Conservation (phyloP, 2,329 filamentous ascomycete genomes). For the Pseudocercospora crystallina region DNA sequence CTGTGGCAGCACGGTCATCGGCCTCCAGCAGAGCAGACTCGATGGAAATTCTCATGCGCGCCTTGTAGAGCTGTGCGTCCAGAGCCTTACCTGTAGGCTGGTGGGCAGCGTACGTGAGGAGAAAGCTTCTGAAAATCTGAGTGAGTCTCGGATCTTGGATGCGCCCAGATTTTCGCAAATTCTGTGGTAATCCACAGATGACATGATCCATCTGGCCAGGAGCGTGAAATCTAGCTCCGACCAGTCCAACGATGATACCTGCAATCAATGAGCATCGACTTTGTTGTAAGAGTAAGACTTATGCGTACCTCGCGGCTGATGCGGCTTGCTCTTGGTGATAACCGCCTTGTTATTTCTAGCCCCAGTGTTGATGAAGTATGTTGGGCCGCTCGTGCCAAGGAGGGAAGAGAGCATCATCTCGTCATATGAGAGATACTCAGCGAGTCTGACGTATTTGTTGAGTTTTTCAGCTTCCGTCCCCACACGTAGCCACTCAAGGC, state of each 20-base stretch:
- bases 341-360: no score
- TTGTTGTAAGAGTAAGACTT: no score
- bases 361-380: constrained; percentile 36
- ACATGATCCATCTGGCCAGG: constrained; percentile 24
- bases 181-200: background rate
- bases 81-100: background rate
- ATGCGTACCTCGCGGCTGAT: no score
- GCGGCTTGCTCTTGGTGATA: no score
- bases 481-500: constrained; percentile 26
- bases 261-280: no score
- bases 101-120: constrained; percentile 2
- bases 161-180: constrained; percentile 3
- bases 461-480: constrained; percentile 23
- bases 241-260: constrained; percentile 27
- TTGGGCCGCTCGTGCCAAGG: constrained; percentile 33
- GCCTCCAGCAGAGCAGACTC: constrained; percentile 29
- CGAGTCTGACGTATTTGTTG: constrained; percentile 22
- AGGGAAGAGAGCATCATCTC: constrained; percentile 36
- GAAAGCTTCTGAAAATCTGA: constrained; percentile 15
- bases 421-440: constrained; percentile 36
- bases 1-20: constrained; percentile 20
- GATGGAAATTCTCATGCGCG: constrained; percentile 22
- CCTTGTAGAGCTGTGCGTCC: constrained; percentile 23
- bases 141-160: constrained; percentile 9
- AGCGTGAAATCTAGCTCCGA: constrained; percentile 27